phyloP scores from a whole-genome alignment of 176 grass and related monocot genomes.

The Saccharum officinarum region DNA sequence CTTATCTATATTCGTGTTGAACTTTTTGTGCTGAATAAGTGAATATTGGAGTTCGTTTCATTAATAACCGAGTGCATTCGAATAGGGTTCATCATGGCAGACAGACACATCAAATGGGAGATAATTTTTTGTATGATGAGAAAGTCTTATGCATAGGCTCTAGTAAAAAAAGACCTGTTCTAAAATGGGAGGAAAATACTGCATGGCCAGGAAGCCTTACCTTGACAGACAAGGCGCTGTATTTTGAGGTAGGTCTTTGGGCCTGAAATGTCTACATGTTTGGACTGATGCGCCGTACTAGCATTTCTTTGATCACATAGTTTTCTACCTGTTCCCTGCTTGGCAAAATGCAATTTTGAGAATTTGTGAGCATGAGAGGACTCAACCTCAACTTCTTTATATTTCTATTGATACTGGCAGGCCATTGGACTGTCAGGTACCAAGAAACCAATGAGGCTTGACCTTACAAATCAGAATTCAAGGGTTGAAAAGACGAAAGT shows the following conservation, averaged over 20 bases:
- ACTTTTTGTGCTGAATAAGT: conserved; percentile 12
- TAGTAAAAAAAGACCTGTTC: conserved; percentile 89
- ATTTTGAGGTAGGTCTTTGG: conserved; percentile 80
- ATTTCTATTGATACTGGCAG: conserved; percentile 76
- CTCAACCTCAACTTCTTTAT: conserved; percentile 37
- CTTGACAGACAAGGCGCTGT: conserved; percentile 83
- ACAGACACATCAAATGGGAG: conserved; percentile 68
- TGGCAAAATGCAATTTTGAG: conserved; percentile 31
- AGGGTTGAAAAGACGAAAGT: conserved; percentile 83
- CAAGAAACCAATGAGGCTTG: conserved; percentile 75
- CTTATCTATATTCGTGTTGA: conserved; percentile 7
- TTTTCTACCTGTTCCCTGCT: conserved; percentile 19
- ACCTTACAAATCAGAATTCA: conserved; percentile 70
- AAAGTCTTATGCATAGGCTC: conserved; percentile 92
- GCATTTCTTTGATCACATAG: neutral
- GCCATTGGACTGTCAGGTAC: conserved; percentile 94
- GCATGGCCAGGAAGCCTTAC: conserved; percentile 96
- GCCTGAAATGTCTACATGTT: conserved; percentile 32
- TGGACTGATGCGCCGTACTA: neutral
- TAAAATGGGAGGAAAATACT: conserved; percentile 97
- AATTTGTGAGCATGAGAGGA: conserved; percentile 29
- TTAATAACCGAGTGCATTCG: conserved; percentile 26
- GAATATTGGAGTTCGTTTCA: neutral
- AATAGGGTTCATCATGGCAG: conserved; percentile 87
- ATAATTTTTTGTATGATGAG: conserved; percentile 59